Base-by-base conservation (phyloP, 768 basidiomycete genomes). In the Podaxis rugospora region DNA sequence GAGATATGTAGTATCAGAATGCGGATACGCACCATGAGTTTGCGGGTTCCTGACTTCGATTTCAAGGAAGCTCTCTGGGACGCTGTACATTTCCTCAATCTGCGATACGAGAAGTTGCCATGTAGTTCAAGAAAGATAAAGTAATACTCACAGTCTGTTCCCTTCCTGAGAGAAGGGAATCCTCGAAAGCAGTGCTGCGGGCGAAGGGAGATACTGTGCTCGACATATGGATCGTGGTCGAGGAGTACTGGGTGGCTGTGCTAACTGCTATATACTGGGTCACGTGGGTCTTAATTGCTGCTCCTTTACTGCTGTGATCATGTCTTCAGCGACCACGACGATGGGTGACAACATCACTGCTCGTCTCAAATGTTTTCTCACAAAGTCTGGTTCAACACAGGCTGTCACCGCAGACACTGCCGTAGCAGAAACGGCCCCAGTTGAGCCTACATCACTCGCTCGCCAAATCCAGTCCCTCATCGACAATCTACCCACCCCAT, bases 71-170 rank as follows among this genome's bases (percentile, higher is more conserved):
- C 92, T 94, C 75, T 98, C 95, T 37, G 96, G 96, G 3, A 96
- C 89, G 66, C 90, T 92, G 71, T 98, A 99, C 93, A 97, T 96
- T 77, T 98, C 95, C 75, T 98, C 95, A 68, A 97, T 91, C 89
- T 94, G 74, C 62, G 68, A 68, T 64, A 5, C 4, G 40, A 18
- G 47, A 50, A 16, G 18, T 10, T 25, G 14, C 4, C 14, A 44
- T 2, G 6, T 16, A 36, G 5, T 5, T 7, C 25, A 4, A 23
- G 23, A 16, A 52, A 53, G 4, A 4, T n/a, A 32, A 40, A 54
- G 16, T 14, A 46, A 23, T 11, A 72, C 79, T 71, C 69, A 86
- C 85, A 63, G 83, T 85, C 70, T 87, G 85, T 68, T 85, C 83
- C 61, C 83, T 78, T 37, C 78, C 80, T 25, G 75, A 65, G 11